Base-by-base conservation (phyloP, 2,329 filamentous ascomycete genomes). In the Chrysosporium keratinophilum region DNA sequence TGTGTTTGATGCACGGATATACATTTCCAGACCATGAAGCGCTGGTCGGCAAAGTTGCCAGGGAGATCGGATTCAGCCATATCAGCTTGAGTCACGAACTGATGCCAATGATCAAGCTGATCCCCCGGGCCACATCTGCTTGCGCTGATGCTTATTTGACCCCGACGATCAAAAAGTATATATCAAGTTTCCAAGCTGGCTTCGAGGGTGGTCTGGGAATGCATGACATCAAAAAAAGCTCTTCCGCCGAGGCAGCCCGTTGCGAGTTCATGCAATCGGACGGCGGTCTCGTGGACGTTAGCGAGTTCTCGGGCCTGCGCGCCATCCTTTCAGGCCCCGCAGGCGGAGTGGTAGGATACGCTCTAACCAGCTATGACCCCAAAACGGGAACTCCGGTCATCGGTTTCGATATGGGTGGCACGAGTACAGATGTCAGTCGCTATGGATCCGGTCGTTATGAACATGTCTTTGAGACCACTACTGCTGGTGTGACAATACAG, bases 231-330 rank as follows among this genome's bases (percentile, higher is more conserved):
- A 82, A 84, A 67, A 73, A 80, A 14, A 79, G 84, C 56, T 69
- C 74, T 28, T 85, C 83, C 0, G 69, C 74, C 4, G 85, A 78
- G 61, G 85, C 85, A 3, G 85, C 87, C 1, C 77, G 88, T 54
- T 95, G 88, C 71, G 89, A 95, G 65, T 95, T 96, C 61, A 95
- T 95, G 89, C 88, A 95, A 67, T 89, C 85, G 9, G 87, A 94
- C 59, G 88, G 87, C 28, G 80, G 79, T 1, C 67, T 83, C 2
- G 78, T 81, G 1, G 65, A 71, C 52, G 64, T 71, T 10, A 59
- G 63, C 35, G 62, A 73, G 62, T 95, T 96, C 64, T 90, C 87
- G 0, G 90, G 90, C 0, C 72, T 95, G 3, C 83, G 85, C 62
- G 88, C 88, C 1, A 94, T 96, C 56, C 67, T 96, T 1, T 94